These are phyloP conservation scores for Cryptococcus sp. DNA, from an alignment of 1,284 basidiomycete genomes.

Conservation along the genomic window DNA sequence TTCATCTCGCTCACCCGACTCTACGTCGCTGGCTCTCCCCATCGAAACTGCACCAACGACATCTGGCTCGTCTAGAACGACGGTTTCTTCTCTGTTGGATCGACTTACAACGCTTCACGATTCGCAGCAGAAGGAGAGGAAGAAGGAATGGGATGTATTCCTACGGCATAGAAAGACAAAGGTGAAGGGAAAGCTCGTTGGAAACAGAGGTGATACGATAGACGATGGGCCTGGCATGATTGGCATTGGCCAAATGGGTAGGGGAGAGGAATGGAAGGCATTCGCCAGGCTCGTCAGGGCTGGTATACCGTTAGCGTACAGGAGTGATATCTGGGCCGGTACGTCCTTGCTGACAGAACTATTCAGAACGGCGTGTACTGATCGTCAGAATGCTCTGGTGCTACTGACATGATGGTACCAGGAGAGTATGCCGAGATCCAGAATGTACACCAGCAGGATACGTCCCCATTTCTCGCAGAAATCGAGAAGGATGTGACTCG, in stretches of 20 bases:
- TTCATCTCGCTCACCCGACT: constrained; percentile 1
- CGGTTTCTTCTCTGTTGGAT: constrained; percentile 69
- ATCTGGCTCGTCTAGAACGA: constrained; percentile 53
- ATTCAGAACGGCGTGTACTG: background rate
- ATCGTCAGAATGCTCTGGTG: constrained; percentile 77
- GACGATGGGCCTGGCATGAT: constrained; percentile 71
- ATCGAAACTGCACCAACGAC: constrained; percentile 4
- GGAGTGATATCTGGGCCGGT: constrained; percentile 62
- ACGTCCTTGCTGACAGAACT: constrained; percentile 4
- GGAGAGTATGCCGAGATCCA: constrained; percentile 85
- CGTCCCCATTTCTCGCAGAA: constrained; percentile 62
- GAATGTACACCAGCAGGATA: constrained; percentile 55
- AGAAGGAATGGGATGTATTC: constrained; percentile 74
- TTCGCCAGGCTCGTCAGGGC: constrained; percentile 72
- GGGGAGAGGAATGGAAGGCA: constrained; percentile 68
- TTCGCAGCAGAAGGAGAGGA: constrained; percentile 64
- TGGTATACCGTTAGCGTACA: constrained; percentile 84
- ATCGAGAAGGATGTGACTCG: constrained; percentile 90
- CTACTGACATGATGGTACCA: constrained; percentile 84
- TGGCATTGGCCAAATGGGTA: constrained; percentile 81
- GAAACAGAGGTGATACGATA: constrained; percentile 48
- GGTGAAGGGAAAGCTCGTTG: constrained; percentile 19
- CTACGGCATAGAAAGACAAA: constrained; percentile 16
- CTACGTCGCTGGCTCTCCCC: constrained; percentile 16
- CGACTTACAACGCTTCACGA: constrained; percentile 84